Percentiles rank a stretch among this genome's conserved stretches.
Conservation (phyloP, 257 asterid genomes). For the Nicotiana obtusifolia region DNA sequence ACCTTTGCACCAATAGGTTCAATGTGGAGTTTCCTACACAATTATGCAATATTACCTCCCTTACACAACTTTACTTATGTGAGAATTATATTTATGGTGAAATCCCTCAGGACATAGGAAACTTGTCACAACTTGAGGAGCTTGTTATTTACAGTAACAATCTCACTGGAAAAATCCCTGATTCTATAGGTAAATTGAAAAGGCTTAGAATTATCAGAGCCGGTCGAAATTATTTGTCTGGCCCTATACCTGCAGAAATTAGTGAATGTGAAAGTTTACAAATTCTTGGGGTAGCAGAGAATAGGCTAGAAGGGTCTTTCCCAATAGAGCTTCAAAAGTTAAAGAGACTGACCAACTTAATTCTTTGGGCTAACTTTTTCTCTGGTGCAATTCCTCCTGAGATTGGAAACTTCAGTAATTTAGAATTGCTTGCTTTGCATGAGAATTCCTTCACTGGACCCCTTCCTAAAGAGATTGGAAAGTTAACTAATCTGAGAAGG, state of each 20-base stretch:
- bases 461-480: conserved; percentile 66
- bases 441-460: conserved; percentile 53
- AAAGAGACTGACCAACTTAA: conserved; percentile 38
- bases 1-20: conserved; percentile 77
- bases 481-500: conserved; percentile 34
- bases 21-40: conserved; percentile 48
- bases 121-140: conserved; percentile 57
- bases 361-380: conserved; percentile 61
- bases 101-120: conserved; percentile 50
- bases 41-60: conserved; percentile 42
- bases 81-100: conserved; percentile 72
- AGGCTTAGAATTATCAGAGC: conserved; percentile 60
- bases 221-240: conserved; percentile 53
- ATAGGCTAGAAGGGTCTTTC: conserved; percentile 56
- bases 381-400: conserved; percentile 65
- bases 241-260: conserved; percentile 54
- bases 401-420: conserved; percentile 58
- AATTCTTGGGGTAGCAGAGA: conserved; percentile 66
- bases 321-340: conserved; percentile 59
- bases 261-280: conserved; percentile 58
- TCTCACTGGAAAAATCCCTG: conserved; percentile 60
- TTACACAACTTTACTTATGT: conserved; percentile 57
- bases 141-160: conserved; percentile 76
- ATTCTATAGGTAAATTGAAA: conserved; percentile 49
- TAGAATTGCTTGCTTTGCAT: conserved; percentile 64